A percentile compares a stretch with the other conserved stretches of the same genome.
Conservation (phyloP, 2,329 filamentous ascomycete species). For the Albophoma yamanashiensis region DNA sequence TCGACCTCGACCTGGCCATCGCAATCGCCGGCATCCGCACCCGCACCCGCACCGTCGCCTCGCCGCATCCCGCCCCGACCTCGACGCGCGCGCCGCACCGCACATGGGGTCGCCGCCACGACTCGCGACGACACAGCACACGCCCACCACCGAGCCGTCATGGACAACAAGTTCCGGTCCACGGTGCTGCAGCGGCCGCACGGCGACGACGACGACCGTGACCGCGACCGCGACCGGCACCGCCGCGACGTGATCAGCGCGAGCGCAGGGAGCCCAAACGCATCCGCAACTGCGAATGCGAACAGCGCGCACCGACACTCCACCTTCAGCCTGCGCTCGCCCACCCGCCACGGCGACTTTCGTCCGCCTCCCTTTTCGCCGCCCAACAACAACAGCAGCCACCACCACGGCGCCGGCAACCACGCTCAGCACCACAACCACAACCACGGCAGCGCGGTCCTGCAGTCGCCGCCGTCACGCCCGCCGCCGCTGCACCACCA, state of each 20-base stretch:
- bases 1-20: background rate
- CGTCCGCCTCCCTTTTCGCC: constrained; percentile 18
- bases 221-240: constrained; percentile 14
- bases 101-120: background rate
- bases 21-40: background rate
- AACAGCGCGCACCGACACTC: constrained; percentile 26
- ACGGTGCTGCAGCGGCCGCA: constrained; percentile 37
- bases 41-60: background rate
- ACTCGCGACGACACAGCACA: background rate
- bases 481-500: constrained; percentile 12
- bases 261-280: constrained; percentile 2
- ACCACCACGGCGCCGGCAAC: constrained; percentile 14
- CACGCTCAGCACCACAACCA: constrained; percentile 5
- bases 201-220: constrained; percentile 20
- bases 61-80: background rate
- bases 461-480: constrained; percentile 20
- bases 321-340: constrained; percentile 38
- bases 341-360: constrained; percentile 33
- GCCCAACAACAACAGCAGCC: constrained; percentile 9
- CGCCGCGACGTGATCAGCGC: constrained; percentile 37
- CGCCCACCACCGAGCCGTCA: constrained; percentile 12
- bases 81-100: background rate
- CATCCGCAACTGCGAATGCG: background rate
- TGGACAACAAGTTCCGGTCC: constrained; percentile 38
- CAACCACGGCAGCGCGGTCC: constrained; percentile 15